phyloP scores from a whole-genome alignment of 306 rosid species.

The Heteromeles arbutifolia region DNA sequence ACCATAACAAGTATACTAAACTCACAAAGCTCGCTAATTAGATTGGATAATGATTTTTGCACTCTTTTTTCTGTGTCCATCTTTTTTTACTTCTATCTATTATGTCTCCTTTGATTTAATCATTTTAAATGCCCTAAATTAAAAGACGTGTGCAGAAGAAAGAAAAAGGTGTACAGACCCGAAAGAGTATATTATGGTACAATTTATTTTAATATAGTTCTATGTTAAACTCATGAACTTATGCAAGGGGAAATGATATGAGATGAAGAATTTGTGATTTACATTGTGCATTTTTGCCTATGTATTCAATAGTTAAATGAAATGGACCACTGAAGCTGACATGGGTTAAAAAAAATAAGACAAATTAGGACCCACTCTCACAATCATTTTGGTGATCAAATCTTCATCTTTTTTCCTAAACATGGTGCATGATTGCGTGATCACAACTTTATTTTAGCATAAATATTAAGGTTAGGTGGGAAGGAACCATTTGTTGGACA shows the following conservation, averaged over 20 bases:
- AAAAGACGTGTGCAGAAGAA: neutral
- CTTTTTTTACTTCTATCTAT: no score
- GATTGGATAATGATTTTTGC: neutral
- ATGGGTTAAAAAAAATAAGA: neutral
- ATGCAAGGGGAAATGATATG: neutral
- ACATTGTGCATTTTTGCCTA: neutral
- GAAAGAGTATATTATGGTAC: neutral
- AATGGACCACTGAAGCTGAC: neutral
- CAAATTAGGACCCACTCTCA: conserved; percentile 24
- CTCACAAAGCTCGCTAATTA: conserved; percentile 11
- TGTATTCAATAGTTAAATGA: neutral
- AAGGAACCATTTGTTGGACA: conserved; percentile 25
- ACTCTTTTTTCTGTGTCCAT: no score
- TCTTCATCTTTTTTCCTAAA: conserved; percentile 1
- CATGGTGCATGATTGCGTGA: conserved; percentile 4
- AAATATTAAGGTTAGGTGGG: conserved; percentile 31
- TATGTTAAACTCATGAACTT: neutral
- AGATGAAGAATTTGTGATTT: neutral
- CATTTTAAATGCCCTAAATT: no score
- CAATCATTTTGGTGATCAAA: conserved; percentile 9
- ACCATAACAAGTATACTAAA: conserved; percentile 10
- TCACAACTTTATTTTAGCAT: conserved; percentile 10
- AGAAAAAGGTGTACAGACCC: neutral
- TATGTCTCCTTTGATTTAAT: no score
- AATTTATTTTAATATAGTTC: neutral